Conservation (phyloP, 257 asterid genomes). For the Agastache rugosa region DNA sequence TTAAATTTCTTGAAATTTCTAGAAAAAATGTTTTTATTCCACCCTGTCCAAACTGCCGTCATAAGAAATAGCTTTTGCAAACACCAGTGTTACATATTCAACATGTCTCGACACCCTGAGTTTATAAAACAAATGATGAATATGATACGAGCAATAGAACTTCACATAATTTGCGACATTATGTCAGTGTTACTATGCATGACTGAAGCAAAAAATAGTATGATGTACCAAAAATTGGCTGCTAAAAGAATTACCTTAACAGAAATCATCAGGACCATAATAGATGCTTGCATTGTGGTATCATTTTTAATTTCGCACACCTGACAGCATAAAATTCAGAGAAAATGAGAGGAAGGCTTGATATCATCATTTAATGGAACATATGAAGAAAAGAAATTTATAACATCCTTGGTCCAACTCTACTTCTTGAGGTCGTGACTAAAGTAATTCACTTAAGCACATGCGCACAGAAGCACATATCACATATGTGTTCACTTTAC, state of each 20-base stretch:
- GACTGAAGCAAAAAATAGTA: constrained; percentile 27
- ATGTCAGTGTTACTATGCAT: constrained; percentile 3
- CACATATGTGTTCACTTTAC: constrained; percentile 11
- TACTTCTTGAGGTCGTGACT: constrained; percentile 14
- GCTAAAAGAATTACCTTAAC: constrained; percentile 61
- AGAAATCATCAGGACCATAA: constrained; percentile 86
- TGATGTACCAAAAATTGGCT: constrained; percentile 16
- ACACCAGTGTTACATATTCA: constrained; percentile 11
- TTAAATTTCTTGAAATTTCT: neutral
- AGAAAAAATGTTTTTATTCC: constrained; percentile 4
- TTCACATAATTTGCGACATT: constrained; percentile 22
- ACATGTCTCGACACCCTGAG: constrained; percentile 31
- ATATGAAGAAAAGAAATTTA: constrained; percentile 26
- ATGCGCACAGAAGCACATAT: constrained; percentile 26
- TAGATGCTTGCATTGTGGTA: constrained; percentile 54
- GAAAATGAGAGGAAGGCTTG: constrained; percentile 21
- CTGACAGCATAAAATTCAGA: constrained; percentile 41
- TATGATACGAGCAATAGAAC: constrained; percentile 15
- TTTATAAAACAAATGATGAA: constrained; percentile 24
- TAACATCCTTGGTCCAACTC: constrained; percentile 20
- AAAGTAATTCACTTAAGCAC: constrained; percentile 12
- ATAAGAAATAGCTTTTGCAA: constrained; percentile 24
- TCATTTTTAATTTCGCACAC: constrained; percentile 59
- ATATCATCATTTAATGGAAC: constrained; percentile 19
- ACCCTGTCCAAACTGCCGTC: constrained; percentile 23